These are phyloP conservation scores for Cydonia oblonga DNA, from an alignment of 331 rosid genomes.

Conservation along the genomic window DNA sequence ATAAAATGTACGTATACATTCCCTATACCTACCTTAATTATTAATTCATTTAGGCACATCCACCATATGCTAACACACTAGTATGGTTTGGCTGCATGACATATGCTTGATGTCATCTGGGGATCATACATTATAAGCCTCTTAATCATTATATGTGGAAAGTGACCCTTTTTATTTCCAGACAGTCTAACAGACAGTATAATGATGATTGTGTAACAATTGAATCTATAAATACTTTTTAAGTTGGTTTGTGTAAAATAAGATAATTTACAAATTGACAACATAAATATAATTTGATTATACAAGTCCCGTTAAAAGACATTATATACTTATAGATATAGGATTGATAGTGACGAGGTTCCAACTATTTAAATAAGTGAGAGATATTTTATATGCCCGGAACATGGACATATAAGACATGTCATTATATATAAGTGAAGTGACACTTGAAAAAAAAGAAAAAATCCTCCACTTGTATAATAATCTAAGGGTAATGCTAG, in stretches of 20 bases:
- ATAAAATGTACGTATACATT: constrained; percentile 68
- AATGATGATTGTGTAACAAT: background rate
- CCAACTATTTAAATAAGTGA: background rate
- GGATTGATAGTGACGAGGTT: background rate
- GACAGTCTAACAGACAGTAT: background rate
- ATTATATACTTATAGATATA: too few relatives aligned
- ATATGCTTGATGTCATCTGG: constrained; percentile 13
- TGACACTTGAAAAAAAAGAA: too few relatives aligned
- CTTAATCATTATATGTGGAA: background rate
- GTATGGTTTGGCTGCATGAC: constrained; percentile 16
- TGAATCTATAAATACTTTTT: too few relatives aligned
- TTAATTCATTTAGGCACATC: background rate
- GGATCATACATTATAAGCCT: background rate
- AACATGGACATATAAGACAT: too few relatives aligned
- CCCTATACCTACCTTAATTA: background rate
- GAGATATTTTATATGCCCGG: too few relatives aligned
- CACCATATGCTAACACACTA: too few relatives aligned
- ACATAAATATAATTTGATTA: too few relatives aligned
- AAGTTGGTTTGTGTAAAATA: background rate
- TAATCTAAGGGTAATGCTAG: too few relatives aligned
- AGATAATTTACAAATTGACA: too few relatives aligned
- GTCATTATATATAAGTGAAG: too few relatives aligned
- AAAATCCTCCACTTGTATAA: too few relatives aligned
- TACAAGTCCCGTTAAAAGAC: too few relatives aligned
- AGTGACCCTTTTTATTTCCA: background rate